Evolutionary conservation across 2,329 filamentous ascomycete species (phyloP).

Genomic region (Lecanicillium sp.): DNA sequence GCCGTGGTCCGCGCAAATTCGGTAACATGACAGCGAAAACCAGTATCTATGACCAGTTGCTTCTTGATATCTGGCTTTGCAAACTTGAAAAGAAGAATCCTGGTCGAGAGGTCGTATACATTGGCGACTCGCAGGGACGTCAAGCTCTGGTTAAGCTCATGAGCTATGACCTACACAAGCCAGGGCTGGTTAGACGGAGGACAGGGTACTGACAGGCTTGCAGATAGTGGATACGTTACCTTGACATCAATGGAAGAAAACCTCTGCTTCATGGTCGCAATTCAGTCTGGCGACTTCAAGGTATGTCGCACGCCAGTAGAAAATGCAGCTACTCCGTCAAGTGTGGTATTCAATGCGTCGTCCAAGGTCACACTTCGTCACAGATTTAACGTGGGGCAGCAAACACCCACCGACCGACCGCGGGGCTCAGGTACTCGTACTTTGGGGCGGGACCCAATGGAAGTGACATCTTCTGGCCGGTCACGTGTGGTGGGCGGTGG

Average conservation of each 20-base stretch:
- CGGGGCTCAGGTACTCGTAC: no score
- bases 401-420: no score
- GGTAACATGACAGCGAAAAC: slow-evolving; percentile 92
- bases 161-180: slow-evolving; percentile 70
- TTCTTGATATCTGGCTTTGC: slow-evolving; percentile 82
- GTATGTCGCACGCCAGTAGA: no score
- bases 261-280: slow-evolving; percentile 59
- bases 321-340: no score
- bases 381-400: no score
- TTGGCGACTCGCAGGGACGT: slow-evolving; percentile 78
- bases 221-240: slow-evolving; percentile 26
- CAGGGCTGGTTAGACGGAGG: slow-evolving; percentile 3
- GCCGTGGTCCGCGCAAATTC: slow-evolving; percentile 83
- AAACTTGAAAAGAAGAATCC: slow-evolving; percentile 93
- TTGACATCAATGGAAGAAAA: slow-evolving; percentile 75
- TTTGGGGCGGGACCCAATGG: no score
- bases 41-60: slow-evolving; percentile 87
- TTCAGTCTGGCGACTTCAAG: no score
- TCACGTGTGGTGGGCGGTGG: no score
- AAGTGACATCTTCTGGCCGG: no score
- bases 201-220: background rate
- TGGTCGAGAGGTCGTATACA: slow-evolving; percentile 91
- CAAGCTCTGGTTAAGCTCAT: slow-evolving; percentile 76
- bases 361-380: no score
- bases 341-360: no score